These are phyloP conservation scores for Mucor sp. DNA, from an alignment of 371 early-diverging fungal species.

Conservation along the genomic window DNA sequence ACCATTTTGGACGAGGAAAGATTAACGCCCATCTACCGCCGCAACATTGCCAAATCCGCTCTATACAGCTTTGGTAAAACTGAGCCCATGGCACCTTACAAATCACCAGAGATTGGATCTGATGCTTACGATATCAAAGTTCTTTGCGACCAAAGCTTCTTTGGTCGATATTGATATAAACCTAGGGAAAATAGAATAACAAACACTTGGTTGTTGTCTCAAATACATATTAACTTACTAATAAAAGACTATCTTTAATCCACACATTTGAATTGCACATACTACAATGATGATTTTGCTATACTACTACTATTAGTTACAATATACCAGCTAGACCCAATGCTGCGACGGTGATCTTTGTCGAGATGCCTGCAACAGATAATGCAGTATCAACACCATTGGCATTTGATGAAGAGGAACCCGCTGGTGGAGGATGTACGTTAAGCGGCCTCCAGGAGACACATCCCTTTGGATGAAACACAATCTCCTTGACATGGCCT, in stretches of 20 bases:
- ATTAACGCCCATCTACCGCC: neutral
- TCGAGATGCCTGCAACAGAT: neutral
- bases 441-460: neutral
- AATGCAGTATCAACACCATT: neutral
- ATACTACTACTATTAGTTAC: neutral
- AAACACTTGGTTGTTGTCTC: neutral
- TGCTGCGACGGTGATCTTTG: neutral
- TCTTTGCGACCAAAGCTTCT: conserved; percentile 17
- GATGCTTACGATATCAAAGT: conserved; percentile 6
- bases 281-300: too few relatives aligned
- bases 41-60: neutral
- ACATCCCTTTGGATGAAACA: neutral
- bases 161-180: conserved; percentile 3
- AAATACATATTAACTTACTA: too few relatives aligned
- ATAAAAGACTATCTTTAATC: too few relatives aligned
- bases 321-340: neutral
- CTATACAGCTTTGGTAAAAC: neutral
- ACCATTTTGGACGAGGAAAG: neutral
- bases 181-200: neutral
- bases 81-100: neutral
- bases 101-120: conserved; percentile 2
- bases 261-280: too few relatives aligned
- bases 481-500: neutral
- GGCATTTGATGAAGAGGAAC: neutral
- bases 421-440: neutral